Evolutionary conservation across 805 yeast species (phyloP).

Genomic region (Ogataea sp.): DNA sequence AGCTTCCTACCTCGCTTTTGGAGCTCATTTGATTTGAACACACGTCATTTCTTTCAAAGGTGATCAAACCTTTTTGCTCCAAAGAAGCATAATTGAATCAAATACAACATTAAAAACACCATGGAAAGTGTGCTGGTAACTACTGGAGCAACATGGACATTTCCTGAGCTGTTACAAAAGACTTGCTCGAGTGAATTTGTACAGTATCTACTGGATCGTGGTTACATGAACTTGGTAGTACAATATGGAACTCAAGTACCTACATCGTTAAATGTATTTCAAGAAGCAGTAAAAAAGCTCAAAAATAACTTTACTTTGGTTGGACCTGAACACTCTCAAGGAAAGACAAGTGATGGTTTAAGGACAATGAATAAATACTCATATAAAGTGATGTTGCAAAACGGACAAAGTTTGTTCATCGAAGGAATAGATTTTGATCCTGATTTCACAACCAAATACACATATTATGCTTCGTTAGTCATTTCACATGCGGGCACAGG

Average conservation of each 20-base stretch:
- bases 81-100: too few relatives aligned
- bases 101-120: too few relatives aligned
- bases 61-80: too few relatives aligned
- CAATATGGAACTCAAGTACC: constrained; percentile 48
- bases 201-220: constrained; percentile 22
- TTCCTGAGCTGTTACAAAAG: constrained; percentile 45
- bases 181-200: constrained; percentile 30
- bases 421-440: constrained; percentile 40
- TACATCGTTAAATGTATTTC: constrained; percentile 9
- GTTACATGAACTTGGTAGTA: constrained; percentile 35
- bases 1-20: too few relatives aligned
- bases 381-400: background rate
- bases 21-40: too few relatives aligned
- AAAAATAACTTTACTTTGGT: too few relatives aligned
- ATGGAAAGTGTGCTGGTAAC: constrained; percentile 43
- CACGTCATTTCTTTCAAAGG: too few relatives aligned
- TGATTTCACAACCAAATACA: constrained; percentile 30
- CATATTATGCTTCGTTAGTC: constrained; percentile 46
- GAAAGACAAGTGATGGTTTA: too few relatives aligned
- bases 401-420: constrained; percentile 17
- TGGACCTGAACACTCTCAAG: too few relatives aligned
- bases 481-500: constrained; percentile 93
- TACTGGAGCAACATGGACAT: constrained; percentile 90
- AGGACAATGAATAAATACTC: constrained; percentile 1
- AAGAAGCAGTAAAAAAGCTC: background rate